A percentile compares a stretch with the other conserved stretches of the same genome.
Conservation (phyloP, 257 asterid genomes). For the Avicennia marina region DNA sequence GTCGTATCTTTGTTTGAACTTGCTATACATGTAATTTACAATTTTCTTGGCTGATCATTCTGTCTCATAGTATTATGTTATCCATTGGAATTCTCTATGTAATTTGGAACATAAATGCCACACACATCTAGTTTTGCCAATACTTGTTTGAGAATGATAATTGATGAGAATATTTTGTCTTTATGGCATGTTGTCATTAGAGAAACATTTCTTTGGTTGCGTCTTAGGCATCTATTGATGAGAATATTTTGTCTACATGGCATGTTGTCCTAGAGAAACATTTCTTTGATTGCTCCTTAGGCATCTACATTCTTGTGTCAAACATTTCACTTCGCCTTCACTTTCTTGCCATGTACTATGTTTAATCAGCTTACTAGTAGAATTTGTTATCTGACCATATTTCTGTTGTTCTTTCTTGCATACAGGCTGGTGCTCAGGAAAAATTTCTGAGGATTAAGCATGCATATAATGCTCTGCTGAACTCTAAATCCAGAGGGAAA, state of each 20-base stretch:
- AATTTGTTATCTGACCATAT: not conserved
- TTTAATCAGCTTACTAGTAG: not conserved
- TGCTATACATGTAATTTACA: not conserved
- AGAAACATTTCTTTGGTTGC: too few relatives aligned
- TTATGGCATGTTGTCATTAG: too few relatives aligned
- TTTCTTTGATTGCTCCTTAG: too few relatives aligned
- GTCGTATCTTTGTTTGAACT: not conserved
- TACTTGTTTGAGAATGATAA: not conserved
- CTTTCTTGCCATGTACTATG: not conserved
- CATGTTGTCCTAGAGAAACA: too few relatives aligned
- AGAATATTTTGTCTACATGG: not conserved
- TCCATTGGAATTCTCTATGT: not conserved
- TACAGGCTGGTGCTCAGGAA: constrained; percentile 77
- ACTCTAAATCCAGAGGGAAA: constrained; percentile 55
- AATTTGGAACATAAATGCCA: not conserved
- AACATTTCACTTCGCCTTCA: constrained; percentile 7
- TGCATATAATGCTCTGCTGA: constrained; percentile 76
- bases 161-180: not conserved
- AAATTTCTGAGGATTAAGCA: constrained; percentile 92
- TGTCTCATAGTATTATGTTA: not conserved
- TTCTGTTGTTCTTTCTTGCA: constrained; percentile 8
- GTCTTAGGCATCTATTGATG: not conserved
- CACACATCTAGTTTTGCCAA: not conserved
- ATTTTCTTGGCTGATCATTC: not conserved
- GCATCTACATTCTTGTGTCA: not conserved